A percentile compares a stretch with the other conserved stretches of the same genome.
Evolutionary conservation across 352 stramenopile genomes (phyloP).

Genomic region (Pythium chondricola): DNA sequence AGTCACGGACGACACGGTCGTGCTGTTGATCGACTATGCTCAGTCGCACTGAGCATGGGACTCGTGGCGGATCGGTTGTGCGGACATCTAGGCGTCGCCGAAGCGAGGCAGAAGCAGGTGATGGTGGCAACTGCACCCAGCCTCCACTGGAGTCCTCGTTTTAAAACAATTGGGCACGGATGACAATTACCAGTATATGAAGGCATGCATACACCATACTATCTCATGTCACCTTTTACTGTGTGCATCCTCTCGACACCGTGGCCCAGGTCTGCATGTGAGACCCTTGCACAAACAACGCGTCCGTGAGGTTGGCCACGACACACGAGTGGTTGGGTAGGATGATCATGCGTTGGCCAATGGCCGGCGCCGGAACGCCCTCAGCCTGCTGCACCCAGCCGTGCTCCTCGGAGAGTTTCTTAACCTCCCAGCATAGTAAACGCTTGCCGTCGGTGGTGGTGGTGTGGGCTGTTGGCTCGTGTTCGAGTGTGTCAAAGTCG

Average conservation of each 20-base stretch:
- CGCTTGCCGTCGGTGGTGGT: constrained; percentile 28
- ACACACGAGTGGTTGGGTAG: constrained; percentile 67
- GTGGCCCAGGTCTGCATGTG: constrained; percentile 44
- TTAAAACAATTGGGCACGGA: too few relatives aligned
- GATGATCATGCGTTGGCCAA: constrained; percentile 54
- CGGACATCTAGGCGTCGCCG: too few relatives aligned
- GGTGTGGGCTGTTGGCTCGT: constrained; percentile 35
- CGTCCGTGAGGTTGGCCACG: constrained; percentile 59
- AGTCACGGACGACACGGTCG: too few relatives aligned
- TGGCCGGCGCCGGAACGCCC: constrained; percentile 34
- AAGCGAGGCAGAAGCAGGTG: too few relatives aligned
- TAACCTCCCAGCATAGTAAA: constrained; percentile 54
- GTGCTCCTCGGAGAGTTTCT: constrained; percentile 72
- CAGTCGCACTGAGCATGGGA: too few relatives aligned
- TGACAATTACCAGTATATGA: too few relatives aligned
- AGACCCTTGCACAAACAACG: constrained; percentile 46
- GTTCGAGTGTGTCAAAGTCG: constrained; percentile 50
- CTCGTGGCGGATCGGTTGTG: too few relatives aligned
- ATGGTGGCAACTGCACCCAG: too few relatives aligned
- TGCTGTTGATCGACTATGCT: too few relatives aligned
- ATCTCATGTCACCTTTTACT: too few relatives aligned
- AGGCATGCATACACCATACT: too few relatives aligned
- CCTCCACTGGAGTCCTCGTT: too few relatives aligned
- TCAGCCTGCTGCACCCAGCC: constrained; percentile 59
- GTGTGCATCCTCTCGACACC: constrained; percentile 50